Conservation (phyloP, 1,139 yeast species). For the Pichia cactophila region DNA sequence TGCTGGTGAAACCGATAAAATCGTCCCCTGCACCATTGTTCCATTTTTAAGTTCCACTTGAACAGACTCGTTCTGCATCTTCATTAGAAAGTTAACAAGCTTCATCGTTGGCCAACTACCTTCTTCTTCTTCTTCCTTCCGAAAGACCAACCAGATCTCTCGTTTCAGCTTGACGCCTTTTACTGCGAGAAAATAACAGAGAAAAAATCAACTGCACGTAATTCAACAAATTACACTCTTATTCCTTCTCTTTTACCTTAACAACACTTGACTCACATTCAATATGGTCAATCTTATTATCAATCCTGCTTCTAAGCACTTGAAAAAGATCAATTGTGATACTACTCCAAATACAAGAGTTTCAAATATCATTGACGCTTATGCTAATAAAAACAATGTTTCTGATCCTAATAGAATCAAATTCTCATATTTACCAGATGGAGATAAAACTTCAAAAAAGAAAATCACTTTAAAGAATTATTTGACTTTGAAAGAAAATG, state of each 20-base stretch:
- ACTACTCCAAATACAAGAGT: constrained; percentile 28
- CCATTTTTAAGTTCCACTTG: constrained; percentile 93
- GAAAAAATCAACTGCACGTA: background rate
- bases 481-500: constrained; percentile 30
- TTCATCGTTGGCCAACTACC: constrained; percentile 33
- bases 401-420: constrained; percentile 38
- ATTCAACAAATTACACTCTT: background rate
- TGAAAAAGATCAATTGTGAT: constrained; percentile 29
- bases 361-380: constrained; percentile 27
- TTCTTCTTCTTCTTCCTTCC: background rate
- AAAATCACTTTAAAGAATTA: constrained; percentile 31
- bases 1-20: constrained; percentile 79
- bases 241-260: background rate
- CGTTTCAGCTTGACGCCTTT: background rate
- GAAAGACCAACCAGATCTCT: background rate
- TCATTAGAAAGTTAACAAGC: constrained; percentile 70
- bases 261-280: background rate
- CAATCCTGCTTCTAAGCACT: constrained; percentile 24
- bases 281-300: constrained; percentile 26
- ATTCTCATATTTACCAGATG: constrained; percentile 26
- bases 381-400: constrained; percentile 36
- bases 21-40: constrained; percentile 58
- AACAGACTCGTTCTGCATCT: constrained; percentile 77
- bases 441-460: constrained; percentile 23
- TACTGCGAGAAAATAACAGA: background rate